Evolutionary conservation across 2,329 filamentous ascomycete species (phyloP).

Genomic region (Tympanopsis confertula): DNA sequence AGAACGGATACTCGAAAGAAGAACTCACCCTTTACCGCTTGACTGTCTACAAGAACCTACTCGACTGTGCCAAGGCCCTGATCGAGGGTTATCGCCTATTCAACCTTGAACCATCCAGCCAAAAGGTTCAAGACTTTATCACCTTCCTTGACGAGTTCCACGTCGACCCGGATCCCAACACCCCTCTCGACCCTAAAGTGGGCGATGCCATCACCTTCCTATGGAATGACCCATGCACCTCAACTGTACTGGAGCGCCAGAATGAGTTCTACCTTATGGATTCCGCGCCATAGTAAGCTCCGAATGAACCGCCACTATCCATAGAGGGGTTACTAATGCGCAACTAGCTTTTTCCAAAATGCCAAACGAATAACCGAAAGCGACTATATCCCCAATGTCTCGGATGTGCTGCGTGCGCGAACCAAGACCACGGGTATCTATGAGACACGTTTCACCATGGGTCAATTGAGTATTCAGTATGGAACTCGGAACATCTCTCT

Average conservation of each 20-base stretch:
- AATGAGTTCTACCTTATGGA: conserved; percentile 99
- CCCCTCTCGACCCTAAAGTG: conserved; percentile 68
- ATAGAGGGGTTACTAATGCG: background rate
- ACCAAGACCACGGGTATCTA: conserved; percentile 99
- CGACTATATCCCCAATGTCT: conserved; percentile 85
- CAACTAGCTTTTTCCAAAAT: conserved; percentile 82
- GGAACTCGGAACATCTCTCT: conserved; percentile 20
- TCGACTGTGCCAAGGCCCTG: conserved; percentile 91
- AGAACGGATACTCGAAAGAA: conserved; percentile 91
- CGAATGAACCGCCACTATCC: background rate
- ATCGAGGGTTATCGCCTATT: conserved; percentile 89
- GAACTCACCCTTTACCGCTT: conserved; percentile 88
- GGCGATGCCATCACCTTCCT: conserved; percentile 73
- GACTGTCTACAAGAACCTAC: conserved; percentile 94
- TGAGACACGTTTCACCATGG: conserved; percentile 97
- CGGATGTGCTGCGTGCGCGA: conserved; percentile 86
- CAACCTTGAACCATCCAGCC: conserved; percentile 64
- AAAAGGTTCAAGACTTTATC: conserved; percentile 62
- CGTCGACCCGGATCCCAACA: conserved; percentile 81
- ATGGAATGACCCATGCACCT: conserved; percentile 80
- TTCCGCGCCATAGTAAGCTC: conserved; percentile 84
- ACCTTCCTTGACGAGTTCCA: conserved; percentile 78
- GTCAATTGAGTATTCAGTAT: conserved; percentile 95
- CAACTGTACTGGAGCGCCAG: conserved; percentile 78
- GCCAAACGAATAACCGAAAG: conserved; percentile 70